These are phyloP conservation scores for Cephalotrichum gorgonifer DNA, from an alignment of 2,329 filamentous ascomycete species.

Conservation along the genomic window DNA sequence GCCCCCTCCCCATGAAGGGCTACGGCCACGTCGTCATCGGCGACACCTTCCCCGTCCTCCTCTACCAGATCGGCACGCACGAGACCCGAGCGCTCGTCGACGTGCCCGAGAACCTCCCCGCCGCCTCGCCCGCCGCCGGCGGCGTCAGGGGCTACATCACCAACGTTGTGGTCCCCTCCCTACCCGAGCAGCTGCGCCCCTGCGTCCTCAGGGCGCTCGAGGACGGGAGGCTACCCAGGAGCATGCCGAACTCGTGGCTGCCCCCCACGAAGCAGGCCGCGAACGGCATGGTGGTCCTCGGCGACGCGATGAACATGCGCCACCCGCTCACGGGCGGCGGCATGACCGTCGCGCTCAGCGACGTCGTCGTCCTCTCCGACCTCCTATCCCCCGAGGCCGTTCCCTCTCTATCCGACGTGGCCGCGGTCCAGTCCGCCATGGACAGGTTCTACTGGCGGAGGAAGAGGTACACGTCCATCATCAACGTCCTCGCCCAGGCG, in stretches of 20 bases:
- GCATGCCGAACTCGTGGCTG: constrained; percentile 94
- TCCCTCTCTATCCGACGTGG: constrained; percentile 57
- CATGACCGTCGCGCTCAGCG: constrained; percentile 96
- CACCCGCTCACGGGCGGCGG: constrained; percentile 93
- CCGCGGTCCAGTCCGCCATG: constrained; percentile 58
- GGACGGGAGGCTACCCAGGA: constrained; percentile 62
- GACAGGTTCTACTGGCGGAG: constrained; percentile 74
- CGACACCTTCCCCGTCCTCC: constrained; percentile 64
- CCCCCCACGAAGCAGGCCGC: constrained; percentile 54
- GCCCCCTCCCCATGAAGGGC: constrained; percentile 60
- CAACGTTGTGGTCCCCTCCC: constrained; percentile 66
- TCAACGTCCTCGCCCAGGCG: constrained; percentile 96
- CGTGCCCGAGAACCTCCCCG: constrained; percentile 66
- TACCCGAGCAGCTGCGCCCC: constrained; percentile 63
- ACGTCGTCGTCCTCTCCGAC: constrained; percentile 67
- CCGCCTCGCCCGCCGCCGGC: constrained; percentile 62
- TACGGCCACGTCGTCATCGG: constrained; percentile 86
- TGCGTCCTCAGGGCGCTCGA: constrained; percentile 69
- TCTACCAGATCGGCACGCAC: constrained; percentile 94
- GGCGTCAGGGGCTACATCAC: constrained; percentile 78
- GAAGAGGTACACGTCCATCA: constrained; percentile 73
- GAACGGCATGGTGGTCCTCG: constrained; percentile 66
- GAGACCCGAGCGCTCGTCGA: constrained; percentile 89
- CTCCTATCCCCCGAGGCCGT: constrained; percentile 62
- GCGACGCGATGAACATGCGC: constrained; percentile 98